Conservation (phyloP, 2,329 filamentous ascomycete species). For the Alternaria ventricosa region DNA sequence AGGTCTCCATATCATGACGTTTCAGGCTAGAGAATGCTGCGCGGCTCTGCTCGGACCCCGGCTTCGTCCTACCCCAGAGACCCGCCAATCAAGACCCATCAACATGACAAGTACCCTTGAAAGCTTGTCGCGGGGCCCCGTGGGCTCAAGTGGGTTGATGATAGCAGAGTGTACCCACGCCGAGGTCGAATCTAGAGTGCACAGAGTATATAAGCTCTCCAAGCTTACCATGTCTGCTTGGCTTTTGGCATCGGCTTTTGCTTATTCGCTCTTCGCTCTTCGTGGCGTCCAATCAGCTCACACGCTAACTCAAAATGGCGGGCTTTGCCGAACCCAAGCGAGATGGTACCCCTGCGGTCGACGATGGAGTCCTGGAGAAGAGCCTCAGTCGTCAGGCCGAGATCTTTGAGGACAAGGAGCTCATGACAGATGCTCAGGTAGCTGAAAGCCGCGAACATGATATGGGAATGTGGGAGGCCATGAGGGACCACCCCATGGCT, state of each 20-base stretch:
- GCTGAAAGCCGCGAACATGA: constrained; percentile 62
- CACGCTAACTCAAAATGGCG: constrained; percentile 12
- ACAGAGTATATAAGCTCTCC: constrained; percentile 17
- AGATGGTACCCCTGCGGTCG: neutral
- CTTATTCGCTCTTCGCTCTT: constrained; percentile 15
- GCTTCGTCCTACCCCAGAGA: neutral
- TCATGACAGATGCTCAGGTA: constrained; percentile 55
- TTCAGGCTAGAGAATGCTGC: constrained; percentile 1
- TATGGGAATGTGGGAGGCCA: constrained; percentile 57
- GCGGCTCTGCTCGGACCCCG: constrained; percentile 2
- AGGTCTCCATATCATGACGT: constrained; percentile 2
- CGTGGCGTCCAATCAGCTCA: constrained; percentile 9
- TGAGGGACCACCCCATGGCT: constrained; percentile 59
- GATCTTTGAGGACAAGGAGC: constrained; percentile 27
- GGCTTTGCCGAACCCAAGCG: constrained; percentile 8
- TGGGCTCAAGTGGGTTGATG: constrained; percentile 14
- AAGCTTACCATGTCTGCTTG: constrained; percentile 1
- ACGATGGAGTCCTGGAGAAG: constrained; percentile 7
- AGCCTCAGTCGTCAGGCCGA: constrained; percentile 13
- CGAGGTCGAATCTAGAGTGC: constrained; percentile 4
- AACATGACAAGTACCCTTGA: constrained; percentile 13
- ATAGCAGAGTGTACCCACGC: neutral
- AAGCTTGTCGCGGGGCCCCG: constrained; percentile 29
- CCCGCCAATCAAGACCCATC: constrained; percentile 17
- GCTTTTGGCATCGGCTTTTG: constrained; percentile 5